phyloP scores from a whole-genome alignment of 2,329 filamentous ascomycete genomes.

The Pezicula carpinea region DNA sequence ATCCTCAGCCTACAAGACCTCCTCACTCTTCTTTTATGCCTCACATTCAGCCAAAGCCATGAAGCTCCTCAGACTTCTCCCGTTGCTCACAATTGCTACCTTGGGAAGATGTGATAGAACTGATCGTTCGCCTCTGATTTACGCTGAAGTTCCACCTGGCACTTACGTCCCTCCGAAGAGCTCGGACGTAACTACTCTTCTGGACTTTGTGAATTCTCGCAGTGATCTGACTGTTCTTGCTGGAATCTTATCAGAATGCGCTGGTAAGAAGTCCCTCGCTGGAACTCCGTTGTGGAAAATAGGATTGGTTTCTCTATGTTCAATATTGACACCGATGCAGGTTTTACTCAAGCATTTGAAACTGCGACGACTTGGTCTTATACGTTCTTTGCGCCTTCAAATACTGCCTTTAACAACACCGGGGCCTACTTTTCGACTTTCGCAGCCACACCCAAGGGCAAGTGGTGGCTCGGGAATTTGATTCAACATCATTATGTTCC shows the following conservation, averaged over 20 bases:
- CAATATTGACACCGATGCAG: too few relatives aligned
- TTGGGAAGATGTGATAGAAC: background rate
- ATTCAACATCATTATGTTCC: conserved; percentile 21
- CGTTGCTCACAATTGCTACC: background rate
- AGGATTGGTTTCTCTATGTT: too few relatives aligned
- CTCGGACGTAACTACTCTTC: conserved; percentile 4
- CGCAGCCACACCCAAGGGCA: conserved; percentile 22
- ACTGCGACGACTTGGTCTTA: conserved; percentile 24
- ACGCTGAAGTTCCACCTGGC: conserved; percentile 3
- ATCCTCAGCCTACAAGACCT: too few relatives aligned
- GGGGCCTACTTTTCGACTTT: conserved; percentile 25
- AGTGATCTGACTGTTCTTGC: conserved; percentile 11
- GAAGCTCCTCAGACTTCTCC: conserved; percentile 1
- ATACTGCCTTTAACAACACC: conserved; percentile 27
- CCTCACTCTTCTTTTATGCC: too few relatives aligned
- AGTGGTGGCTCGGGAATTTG: conserved; percentile 25
- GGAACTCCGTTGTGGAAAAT: too few relatives aligned
- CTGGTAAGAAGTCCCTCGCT: conserved; percentile 10
- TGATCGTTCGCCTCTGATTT: conserved; percentile 6
- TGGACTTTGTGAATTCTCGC: conserved; percentile 13
- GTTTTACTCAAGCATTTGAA: conserved; percentile 26
- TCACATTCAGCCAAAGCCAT: too few relatives aligned
- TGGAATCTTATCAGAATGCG: conserved; percentile 9
- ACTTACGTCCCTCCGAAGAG: conserved; percentile 4
- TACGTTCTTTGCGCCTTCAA: conserved; percentile 29